These are phyloP conservation scores for Uronychia setigera DNA, from an alignment of 73 alveolate species.

Conservation along the genomic window DNA sequence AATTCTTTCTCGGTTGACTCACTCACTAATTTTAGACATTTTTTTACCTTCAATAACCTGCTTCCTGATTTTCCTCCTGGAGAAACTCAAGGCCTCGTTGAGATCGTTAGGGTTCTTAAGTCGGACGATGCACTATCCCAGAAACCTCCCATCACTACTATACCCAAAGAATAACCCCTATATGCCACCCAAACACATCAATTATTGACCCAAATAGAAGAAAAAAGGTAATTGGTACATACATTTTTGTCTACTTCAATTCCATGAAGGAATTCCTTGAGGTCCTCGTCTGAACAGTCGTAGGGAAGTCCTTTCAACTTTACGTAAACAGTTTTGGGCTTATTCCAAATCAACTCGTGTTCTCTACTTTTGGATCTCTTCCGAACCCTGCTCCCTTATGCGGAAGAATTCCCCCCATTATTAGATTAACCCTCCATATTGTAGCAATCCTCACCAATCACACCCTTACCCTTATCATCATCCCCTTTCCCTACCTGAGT, in stretches of 20 bases:
- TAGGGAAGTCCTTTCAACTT: neutral
- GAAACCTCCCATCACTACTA: neutral
- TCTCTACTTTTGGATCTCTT: neutral
- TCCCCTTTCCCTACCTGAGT: neutral
- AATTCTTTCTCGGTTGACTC: neutral
- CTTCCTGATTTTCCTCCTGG: neutral
- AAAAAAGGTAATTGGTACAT: neutral
- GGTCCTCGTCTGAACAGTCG: slow-evolving; percentile 2
- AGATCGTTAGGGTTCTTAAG: neutral
- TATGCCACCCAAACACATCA: neutral
- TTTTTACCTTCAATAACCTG: neutral
- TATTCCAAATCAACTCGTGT: neutral
- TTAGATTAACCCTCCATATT: no score
- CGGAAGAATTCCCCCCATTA: no score
- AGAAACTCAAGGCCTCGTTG: neutral
- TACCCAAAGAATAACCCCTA: slow-evolving; percentile 1
- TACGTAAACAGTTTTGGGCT: neutral
- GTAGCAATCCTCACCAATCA: no score
- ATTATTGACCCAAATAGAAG: no score
- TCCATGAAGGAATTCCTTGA: neutral
- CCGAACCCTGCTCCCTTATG: neutral
- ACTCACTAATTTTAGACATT: neutral
- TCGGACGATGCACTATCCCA: neutral
- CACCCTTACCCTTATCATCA: no score
- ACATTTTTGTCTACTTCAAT: neutral